These are phyloP conservation scores for Epichloe gansuensis DNA, from an alignment of 2,329 filamentous ascomycete genomes.

Conservation along the genomic window DNA sequence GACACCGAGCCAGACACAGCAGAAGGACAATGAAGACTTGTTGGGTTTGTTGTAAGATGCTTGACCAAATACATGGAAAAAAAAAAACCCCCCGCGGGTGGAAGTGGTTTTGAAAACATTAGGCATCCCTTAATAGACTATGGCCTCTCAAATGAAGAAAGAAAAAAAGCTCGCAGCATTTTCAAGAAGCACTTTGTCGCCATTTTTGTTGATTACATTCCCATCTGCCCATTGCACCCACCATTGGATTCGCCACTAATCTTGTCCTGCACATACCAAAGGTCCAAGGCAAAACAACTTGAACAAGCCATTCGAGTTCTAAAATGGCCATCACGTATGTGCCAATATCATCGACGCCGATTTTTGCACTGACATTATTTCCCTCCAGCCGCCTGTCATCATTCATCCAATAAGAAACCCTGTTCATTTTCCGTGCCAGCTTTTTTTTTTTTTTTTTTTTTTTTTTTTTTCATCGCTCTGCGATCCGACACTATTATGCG, in stretches of 20 bases:
- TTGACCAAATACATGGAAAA: not conserved
- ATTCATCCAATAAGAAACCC: not conserved
- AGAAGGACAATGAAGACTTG: slow-evolving; percentile 51
- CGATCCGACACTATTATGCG: not conserved
- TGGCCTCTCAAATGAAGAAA: not conserved
- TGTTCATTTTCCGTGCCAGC: not conserved
- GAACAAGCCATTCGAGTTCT: too few relatives aligned
- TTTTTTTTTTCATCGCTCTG: not conserved
- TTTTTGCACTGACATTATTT: not conserved
- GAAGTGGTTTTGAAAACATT: not conserved
- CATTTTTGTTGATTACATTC: too few relatives aligned
- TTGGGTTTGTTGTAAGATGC: slow-evolving; percentile 28
- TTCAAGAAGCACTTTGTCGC: too few relatives aligned
- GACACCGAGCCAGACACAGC: slow-evolving; percentile 27
- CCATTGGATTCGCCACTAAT: too few relatives aligned
- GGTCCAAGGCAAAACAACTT: too few relatives aligned
- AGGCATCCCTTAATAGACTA: slow-evolving; percentile 1
- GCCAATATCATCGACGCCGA: too few relatives aligned
- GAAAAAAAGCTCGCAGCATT: too few relatives aligned
- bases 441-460: not conserved
- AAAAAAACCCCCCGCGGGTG: not conserved
- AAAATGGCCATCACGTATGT: too few relatives aligned
- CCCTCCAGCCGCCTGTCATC: too few relatives aligned
- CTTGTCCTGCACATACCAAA: too few relatives aligned
- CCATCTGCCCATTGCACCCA: too few relatives aligned